Conservation (phyloP, 305 asterid species). For the Solanum hybrid region DNA sequence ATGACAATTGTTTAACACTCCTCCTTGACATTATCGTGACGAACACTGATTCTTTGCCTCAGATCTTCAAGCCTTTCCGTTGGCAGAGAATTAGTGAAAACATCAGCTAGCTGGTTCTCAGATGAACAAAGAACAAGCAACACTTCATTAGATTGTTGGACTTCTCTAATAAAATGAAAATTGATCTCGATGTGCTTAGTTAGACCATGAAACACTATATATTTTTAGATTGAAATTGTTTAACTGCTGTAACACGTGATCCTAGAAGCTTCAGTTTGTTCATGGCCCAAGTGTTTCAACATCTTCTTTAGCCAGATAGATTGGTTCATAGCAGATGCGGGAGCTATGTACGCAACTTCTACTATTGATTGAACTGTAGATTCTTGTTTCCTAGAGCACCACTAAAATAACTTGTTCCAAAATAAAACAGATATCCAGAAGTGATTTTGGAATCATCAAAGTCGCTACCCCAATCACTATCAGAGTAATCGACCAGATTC, state of each 20-base stretch:
- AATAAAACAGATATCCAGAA: too few species aligned
- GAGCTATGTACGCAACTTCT: not conserved
- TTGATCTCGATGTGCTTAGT: not conserved
- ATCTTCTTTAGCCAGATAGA: not conserved
- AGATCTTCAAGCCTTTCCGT: not conserved
- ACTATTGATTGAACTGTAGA: not conserved
- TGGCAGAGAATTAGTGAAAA: not conserved
- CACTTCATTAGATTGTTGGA: not conserved
- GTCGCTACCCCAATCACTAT: not conserved
- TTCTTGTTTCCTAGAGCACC: not conserved
- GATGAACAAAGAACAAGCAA: not conserved
- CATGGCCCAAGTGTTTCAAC: not conserved
- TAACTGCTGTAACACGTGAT: not conserved
- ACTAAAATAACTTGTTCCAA: not conserved
- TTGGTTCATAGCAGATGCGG: not conserved
- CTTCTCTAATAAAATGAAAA: not conserved
- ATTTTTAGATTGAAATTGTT: not conserved
- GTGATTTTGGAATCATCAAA: not conserved
- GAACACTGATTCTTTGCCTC: not conserved
- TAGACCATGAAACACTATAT: not conserved
- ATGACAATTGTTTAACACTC: not conserved
- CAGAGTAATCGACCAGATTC: not conserved
- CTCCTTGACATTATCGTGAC: not conserved
- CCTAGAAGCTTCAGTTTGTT: not conserved
- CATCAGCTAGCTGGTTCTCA: not conserved